Percentiles rank a stretch among this genome's conserved stretches.
phyloP scores from a whole-genome alignment of 176 grass and related monocot species.

The Eremochloa ophiuroides region DNA sequence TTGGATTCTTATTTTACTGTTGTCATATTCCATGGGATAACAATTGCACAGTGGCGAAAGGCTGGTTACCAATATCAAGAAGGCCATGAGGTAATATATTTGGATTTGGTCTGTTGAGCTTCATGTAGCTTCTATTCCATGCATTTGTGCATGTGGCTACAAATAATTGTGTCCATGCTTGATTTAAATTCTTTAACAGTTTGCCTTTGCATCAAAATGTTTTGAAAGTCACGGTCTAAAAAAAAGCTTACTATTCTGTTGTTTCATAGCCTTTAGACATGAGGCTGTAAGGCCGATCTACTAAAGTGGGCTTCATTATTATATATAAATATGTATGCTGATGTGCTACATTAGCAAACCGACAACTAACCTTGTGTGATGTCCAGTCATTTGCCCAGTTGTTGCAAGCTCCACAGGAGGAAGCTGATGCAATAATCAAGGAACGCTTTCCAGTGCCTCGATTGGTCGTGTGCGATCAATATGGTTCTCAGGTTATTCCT shows the following conservation, averaged over 20 bases:
- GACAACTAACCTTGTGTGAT: slow-evolving; percentile 12
- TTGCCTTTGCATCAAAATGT: slow-evolving; percentile 14
- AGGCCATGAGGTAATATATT: slow-evolving; percentile 72
- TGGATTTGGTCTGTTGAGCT: slow-evolving; percentile 1
- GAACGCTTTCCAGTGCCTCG: slow-evolving; percentile 91
- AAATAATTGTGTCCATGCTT: neutral
- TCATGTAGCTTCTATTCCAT: neutral
- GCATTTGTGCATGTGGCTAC: neutral
- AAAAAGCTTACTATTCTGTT: neutral
- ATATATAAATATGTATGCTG: neutral
- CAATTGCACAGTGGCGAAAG: slow-evolving; percentile 83
- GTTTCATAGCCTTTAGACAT: neutral
- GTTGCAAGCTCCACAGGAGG: slow-evolving; percentile 69
- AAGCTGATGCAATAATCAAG: slow-evolving; percentile 72
- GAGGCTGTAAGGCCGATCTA: neutral
- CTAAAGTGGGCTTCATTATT: neutral
- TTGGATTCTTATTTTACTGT: slow-evolving; percentile 86
- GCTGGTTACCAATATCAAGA: slow-evolving; percentile 91
- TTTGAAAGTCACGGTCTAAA: neutral
- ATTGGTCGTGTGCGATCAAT: slow-evolving; percentile 88
- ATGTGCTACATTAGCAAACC: neutral
- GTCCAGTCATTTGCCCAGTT: slow-evolving; percentile 78
- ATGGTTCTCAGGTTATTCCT: slow-evolving; percentile 82
- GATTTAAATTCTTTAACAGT: neutral
- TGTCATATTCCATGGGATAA: slow-evolving; percentile 71